A percentile compares a stretch with the other conserved stretches of the same genome.
Conservation (phyloP, 148 eudicot species). For the Fagopyrum tataricum region DNA sequence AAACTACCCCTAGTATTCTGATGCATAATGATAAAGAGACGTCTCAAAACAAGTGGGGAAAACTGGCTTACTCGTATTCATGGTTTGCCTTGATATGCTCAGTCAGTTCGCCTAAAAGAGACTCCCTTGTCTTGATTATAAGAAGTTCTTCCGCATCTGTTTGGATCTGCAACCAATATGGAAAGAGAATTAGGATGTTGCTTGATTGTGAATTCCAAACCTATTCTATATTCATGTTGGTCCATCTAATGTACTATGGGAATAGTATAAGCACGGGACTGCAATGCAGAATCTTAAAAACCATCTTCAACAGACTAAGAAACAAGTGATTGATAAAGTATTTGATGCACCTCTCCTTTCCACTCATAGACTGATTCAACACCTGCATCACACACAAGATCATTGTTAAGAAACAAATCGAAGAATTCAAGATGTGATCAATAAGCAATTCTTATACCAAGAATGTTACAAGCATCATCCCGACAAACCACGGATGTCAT, state of each 20-base stretch:
- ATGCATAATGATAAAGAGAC: not conserved
- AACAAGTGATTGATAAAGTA: not conserved
- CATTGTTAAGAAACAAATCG: not conserved
- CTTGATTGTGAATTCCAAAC: not conserved
- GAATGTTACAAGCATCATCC: not conserved
- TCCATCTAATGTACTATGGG: not conserved
- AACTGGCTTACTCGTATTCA: conserved; percentile 82
- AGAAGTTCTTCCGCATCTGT: conserved; percentile 94
- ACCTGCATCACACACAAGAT: conserved; percentile 36
- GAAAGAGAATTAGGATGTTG: not conserved
- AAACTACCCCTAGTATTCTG: not conserved
- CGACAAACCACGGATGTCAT: not conserved
- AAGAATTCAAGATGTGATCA: not conserved
- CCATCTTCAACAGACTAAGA: not conserved
- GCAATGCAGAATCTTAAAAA: not conserved
- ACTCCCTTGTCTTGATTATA: conserved; percentile 92
- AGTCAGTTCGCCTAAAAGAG: conserved; percentile 73
- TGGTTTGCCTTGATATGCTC: conserved; percentile 94
- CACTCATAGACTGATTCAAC: conserved; percentile 84
- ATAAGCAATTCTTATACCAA: not conserved
- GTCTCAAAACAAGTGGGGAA: not conserved
- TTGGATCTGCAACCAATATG: conserved; percentile 59
- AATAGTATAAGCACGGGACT: not conserved
- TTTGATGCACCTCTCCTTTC: conserved; percentile 68
- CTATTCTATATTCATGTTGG: not conserved